Evolutionary conservation across 805 yeast species (phyloP).

Genomic region (Candida suzukii): DNA sequence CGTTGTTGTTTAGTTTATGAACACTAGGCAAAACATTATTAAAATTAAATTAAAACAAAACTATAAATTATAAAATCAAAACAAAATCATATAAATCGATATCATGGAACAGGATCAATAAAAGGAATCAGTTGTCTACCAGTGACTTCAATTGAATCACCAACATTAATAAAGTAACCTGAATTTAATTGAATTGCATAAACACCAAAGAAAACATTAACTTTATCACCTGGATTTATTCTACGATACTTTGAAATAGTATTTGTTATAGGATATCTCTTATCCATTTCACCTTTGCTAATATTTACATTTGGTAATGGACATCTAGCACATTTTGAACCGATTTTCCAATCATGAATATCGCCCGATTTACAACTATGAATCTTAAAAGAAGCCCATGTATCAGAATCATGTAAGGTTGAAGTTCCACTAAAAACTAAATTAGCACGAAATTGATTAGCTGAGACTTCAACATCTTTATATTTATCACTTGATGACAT

Average conservation of each 20-base stretch:
- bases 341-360: conserved; percentile 13
- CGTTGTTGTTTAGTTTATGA: no score
- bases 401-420: conserved; percentile 19
- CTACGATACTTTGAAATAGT: conserved; percentile 21
- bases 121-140: conserved; percentile 1
- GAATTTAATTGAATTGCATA: conserved; percentile 10
- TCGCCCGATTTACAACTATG: conserved; percentile 2
- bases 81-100: no score
- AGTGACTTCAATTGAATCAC: conserved; percentile 9
- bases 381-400: conserved; percentile 15
- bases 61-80: no score
- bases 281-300: conserved; percentile 14
- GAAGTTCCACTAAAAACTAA: conserved; percentile 14
- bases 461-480: conserved; percentile 6
- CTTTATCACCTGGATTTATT: conserved; percentile 19
- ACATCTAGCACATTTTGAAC: conserved; percentile 24
- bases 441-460: conserved; percentile 21
- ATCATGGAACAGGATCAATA: background rate
- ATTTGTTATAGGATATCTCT: conserved; percentile 14
- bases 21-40: no score
- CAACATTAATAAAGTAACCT: conserved; percentile 7
- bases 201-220: conserved; percentile 19
- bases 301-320: conserved; percentile 20
- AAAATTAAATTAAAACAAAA: no score
- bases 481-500: conserved; percentile 10